Percentiles rank a stretch among this genome's conserved stretches.
Evolutionary conservation across 306 rosid genomes (phyloP).

Genomic region (Cicer bijugum): DNA sequence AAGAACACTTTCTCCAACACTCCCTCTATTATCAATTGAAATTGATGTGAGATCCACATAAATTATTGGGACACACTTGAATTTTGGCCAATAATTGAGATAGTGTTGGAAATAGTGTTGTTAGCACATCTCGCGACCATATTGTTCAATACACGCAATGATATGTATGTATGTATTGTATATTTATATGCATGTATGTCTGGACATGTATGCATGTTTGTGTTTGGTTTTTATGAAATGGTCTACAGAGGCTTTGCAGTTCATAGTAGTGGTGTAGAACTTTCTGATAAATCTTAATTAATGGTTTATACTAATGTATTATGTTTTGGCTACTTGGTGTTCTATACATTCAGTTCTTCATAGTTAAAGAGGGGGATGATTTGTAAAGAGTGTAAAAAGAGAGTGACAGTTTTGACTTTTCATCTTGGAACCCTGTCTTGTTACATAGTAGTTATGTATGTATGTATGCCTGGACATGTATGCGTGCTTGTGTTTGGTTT

Average conservation of each 20-base stretch:
- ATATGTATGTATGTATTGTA: background rate
- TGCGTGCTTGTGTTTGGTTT: background rate
- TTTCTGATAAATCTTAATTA: background rate
- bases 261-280: background rate
- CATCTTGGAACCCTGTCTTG: background rate
- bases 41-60: too few species aligned
- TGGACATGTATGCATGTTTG: background rate
- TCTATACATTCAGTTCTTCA: background rate
- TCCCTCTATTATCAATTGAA: too few species aligned
- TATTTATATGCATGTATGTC: background rate
- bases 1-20: too few species aligned
- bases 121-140: background rate
- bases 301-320: background rate
- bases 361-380: background rate
- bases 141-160: background rate
- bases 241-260: background rate
- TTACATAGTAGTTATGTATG: background rate
- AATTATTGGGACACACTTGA: too few species aligned
- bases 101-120: background rate
- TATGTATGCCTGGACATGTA: background rate
- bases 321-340: constrained; percentile 5
- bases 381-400: background rate
- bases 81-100: background rate
- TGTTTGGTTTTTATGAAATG: background rate
- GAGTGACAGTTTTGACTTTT: background rate